Conservation (phyloP, 257 asterid species). For the Fraxinus excelsior region DNA sequence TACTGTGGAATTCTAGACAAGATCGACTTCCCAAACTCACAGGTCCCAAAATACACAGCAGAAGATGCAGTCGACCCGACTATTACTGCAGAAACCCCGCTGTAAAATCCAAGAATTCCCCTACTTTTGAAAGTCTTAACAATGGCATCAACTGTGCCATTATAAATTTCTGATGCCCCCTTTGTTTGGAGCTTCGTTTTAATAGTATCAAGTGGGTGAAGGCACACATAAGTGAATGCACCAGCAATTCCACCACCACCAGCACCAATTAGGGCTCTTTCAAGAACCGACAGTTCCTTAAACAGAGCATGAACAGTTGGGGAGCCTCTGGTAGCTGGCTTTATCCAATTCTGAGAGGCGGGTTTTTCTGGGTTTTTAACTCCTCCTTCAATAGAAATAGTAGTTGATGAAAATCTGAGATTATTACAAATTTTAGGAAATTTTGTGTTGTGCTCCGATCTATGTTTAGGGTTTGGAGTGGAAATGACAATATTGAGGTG, state of each 20-base stretch:
- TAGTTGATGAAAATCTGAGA: constrained; percentile 59
- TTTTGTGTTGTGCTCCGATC: constrained; percentile 9
- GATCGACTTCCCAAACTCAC: constrained; percentile 92
- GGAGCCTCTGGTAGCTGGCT: constrained; percentile 67
- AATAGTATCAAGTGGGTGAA: constrained; percentile 86
- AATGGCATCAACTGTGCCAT: constrained; percentile 78
- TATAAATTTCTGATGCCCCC: constrained; percentile 88
- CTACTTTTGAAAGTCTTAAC: constrained; percentile 72
- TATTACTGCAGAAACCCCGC: constrained; percentile 92
- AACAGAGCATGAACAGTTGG: constrained; percentile 60
- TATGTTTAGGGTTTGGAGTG: constrained; percentile 35
- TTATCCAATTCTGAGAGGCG: constrained; percentile 45
- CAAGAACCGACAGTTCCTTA: constrained; percentile 76
- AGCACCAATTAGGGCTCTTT: constrained; percentile 79
- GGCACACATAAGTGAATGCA: constrained; percentile 92
- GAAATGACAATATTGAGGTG: constrained; percentile 61
- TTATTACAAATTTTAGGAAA: constrained; percentile 27
- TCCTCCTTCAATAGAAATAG: constrained; percentile 48
- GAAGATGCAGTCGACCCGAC: constrained; percentile 95
- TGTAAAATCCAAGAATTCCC: constrained; percentile 83
- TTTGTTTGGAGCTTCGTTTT: constrained; percentile 95
- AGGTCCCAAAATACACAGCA: constrained; percentile 96
- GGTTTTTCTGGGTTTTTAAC: constrained; percentile 34
- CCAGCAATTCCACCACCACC: constrained; percentile 94
- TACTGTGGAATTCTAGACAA: constrained; percentile 56